phyloP scores from a whole-genome alignment of 2,329 filamentous ascomycete genomes.

The Mollisiaceae sp. region DNA sequence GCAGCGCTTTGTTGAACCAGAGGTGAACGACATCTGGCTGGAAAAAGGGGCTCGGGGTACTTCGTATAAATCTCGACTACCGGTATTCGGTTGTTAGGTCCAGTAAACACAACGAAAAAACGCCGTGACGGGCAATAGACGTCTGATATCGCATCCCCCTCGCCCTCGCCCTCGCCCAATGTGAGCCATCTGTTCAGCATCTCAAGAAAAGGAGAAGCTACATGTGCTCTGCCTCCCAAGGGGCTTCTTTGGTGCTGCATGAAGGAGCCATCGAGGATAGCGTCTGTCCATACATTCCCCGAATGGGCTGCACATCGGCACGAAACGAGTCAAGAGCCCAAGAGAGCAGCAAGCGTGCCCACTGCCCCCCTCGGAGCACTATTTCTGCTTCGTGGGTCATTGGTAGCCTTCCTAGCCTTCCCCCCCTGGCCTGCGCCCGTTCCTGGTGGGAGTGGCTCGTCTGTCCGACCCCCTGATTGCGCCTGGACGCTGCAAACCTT shows the following conservation, averaged over 20 bases:
- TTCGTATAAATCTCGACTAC: background rate
- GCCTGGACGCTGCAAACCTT: conserved; percentile 4
- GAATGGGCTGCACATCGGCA: background rate
- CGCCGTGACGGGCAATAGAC: background rate
- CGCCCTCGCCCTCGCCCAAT: background rate
- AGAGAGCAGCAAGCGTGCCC: too few relatives aligned
- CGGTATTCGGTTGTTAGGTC: background rate
- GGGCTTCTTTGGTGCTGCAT: conserved; percentile 2
- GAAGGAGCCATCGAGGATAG: background rate
- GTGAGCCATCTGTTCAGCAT: background rate
- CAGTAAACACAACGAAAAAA: background rate
- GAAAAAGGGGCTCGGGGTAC: conserved; percentile 2
- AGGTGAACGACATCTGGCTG: background rate
- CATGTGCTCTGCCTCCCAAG: background rate
- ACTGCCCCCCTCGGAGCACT: too few relatives aligned
- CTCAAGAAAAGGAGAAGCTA: background rate
- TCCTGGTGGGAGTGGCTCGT: conserved; percentile 1
- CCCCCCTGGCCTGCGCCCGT: background rate
- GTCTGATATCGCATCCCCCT: background rate
- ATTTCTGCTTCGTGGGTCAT: background rate
- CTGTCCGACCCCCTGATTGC: background rate
- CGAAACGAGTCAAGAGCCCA: too few relatives aligned
- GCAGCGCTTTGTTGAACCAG: background rate
- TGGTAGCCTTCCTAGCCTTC: background rate
- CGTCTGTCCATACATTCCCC: background rate